Base-by-base conservation (phyloP, 371 early-diverging fungal genomes). In the Batkoa obscura region DNA sequence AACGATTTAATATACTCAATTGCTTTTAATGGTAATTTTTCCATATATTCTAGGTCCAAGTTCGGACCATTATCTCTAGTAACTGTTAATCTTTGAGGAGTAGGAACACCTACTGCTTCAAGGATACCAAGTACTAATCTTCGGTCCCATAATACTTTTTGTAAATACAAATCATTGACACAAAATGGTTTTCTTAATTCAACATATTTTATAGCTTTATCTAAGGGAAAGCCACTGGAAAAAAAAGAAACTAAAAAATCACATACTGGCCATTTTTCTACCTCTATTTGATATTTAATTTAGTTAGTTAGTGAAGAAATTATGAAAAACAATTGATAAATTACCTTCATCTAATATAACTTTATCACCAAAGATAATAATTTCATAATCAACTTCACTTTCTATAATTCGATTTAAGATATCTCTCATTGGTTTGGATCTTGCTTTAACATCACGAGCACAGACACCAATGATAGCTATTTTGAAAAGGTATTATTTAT, bases 161-260 rank as follows among this genome's bases (percentile, higher is more conserved):
- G 98, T 74, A 91, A 77, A 23, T 75, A 75, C 42, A 97, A 78
- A 61, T 89, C 81, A 68, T 99, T 99, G 30, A 96, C 81, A 48
- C 85, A 82, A 61, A 83, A 88, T 5, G 96, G 95, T 38, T 78
- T 71, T 47, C 89, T 73, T 43, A 88, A 70, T 37, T 83, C 75
- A 9, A 83, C 81, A 63, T 99, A 99, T 39, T 80, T 70, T 46
- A 90, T 82, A 0, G 96, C 94, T 68, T 97, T 96, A 33, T 86
- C 75, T 32, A 99, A 71, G 1, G 98, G 98, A 60, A 99, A 96
- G 32, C 92, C 96, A 33, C 68, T 78, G 5, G 92, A 91, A 68
- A 92, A 97, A 71, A 99, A 99, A 10, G 94, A 86, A 35, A 99
- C 83, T 62, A 99, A 73, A 62, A 96, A 90, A 68, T 99, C 95